Evolutionary conservation across 2,329 filamentous ascomycete genomes (phyloP), one percentile per base, ranked within the genome.

Genomic region (Lecanoromycetidae sp.): DNA sequence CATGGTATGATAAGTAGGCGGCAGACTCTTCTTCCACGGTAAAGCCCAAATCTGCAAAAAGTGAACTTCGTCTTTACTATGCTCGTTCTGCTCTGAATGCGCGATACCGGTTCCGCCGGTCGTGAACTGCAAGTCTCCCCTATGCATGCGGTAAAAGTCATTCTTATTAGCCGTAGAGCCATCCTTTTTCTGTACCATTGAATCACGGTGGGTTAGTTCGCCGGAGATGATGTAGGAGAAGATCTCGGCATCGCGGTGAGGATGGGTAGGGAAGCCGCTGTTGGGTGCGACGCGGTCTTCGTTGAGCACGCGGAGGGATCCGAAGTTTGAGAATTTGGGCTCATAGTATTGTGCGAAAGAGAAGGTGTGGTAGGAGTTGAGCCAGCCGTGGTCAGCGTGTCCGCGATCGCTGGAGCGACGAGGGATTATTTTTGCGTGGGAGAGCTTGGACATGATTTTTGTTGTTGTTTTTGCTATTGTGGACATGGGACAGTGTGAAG

Each of bases 11-110:
- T 94, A 94, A 32, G 75, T 72, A 1, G 87, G 87, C 38, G 72
- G 71, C 39, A 94, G 70, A 0, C 84, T 81, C 19, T 72, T 67
- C 62, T 79, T 79, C 75, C 86, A 88, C 0, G 86, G 86, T 41
- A 85, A 69, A 1, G 81, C 85, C 87, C 86, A 94, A 57, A 94
- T 93, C 65, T 94, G 87, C 27, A 94, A 67, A 60, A 93, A 93
- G 61, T 93, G 86, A 10, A 86, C 82, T 20, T 82, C 77, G 36
- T 84, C 76, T 12, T 73, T 66, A 44, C 68, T 62, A 61, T 86
- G 79, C 65, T 91, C 80, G 64, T 90, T 91, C 66, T 82, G 79
- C 66, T 94, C 87, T 6, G 79, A 84, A 63, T 94, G 86, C 1
- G 85, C 77, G 57, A 94, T 80, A 5, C 77, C 77, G 4, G 78